Percentiles rank a stretch among this genome's conserved stretches.
These are phyloP conservation scores for Acanthamoeba triangularis DNA, from an alignment of 208 protist species.

Conservation along the genomic window DNA sequence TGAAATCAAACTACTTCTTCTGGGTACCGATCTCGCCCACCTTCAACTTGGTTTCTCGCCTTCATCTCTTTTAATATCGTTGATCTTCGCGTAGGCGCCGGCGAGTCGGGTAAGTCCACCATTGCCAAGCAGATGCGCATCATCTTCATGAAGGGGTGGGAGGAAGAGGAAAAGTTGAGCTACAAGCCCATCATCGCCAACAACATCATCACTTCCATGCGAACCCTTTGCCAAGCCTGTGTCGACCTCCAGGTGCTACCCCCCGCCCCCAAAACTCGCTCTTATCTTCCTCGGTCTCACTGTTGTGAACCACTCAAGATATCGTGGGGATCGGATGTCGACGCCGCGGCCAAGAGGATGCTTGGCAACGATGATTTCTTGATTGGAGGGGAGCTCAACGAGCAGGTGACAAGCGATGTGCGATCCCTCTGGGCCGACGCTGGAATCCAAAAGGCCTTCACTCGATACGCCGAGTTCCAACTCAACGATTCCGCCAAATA, in stretches of 20 bases:
- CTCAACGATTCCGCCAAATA: conserved; percentile 87
- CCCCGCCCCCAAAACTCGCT: no score
- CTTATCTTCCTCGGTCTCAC: neutral
- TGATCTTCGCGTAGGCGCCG: conserved; percentile 68
- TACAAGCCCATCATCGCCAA: conserved; percentile 84
- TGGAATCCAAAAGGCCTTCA: conserved; percentile 82
- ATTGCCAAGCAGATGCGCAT: conserved; percentile 93
- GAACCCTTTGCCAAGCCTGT: conserved; percentile 15
- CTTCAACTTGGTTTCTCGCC: neutral
- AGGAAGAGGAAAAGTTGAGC: conserved; percentile 70
- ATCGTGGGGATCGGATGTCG: neutral
- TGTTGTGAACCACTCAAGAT: neutral
- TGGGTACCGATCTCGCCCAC: neutral
- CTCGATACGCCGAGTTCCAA: conserved; percentile 65
- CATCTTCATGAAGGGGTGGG: conserved; percentile 89
- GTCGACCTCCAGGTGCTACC: neutral
- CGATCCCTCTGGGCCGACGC: conserved; percentile 86
- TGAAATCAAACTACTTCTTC: conserved; percentile 62
- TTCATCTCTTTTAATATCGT: neutral
- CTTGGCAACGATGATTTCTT: conserved; percentile 51
- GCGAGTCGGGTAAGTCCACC: conserved; percentile 89
- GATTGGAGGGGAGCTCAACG: neutral
- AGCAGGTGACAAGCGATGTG: conserved; percentile 54
- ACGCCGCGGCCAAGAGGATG: neutral
- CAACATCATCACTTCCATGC: conserved; percentile 86